Base-by-base conservation (phyloP, 768 basidiomycete genomes). In the Russula griseocarnosa region DNA sequence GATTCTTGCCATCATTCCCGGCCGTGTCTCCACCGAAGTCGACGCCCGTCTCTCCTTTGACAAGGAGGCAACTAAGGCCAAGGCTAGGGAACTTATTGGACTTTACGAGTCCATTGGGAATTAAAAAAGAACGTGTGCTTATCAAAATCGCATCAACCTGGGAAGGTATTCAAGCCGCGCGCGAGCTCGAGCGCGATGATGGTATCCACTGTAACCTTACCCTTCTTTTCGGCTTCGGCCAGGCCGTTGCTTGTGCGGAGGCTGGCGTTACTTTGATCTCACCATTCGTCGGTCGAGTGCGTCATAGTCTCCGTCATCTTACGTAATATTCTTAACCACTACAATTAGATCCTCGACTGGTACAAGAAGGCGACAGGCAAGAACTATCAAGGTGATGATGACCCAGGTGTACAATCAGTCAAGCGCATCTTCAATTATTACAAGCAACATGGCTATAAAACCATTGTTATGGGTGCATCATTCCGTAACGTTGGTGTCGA, bases 131-230 rank as follows among this genome's bases (percentile, higher is more conserved):
- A 49, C 92, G 97, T 67, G 81, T 99, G 67, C 82, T 99, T 70
- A 98, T 99, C 86, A 99, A 99, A 82, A 98, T 99, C 73, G 97
- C 96, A 34, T 96, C 97, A 46, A 95, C 95, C 54, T 99, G 93
- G 92, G 97, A 98, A 79, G 97, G 97, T 78, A 99, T 99, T 79
- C 96, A 99, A 77, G 97, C 97, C 64, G 97, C 97, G 42, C 87
- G 94, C 67, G 88, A 95, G 77, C 88, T 99, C 69, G 97, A 99
- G 81, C 76, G 83, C 66, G 90, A 96, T 70, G 86, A 97, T 63
- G 83, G 82, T 67, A 98, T 99, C 77, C 95, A 96, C 86, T 98
- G 94, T 83, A 98, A 99, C 81, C 86, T 99, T 69, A 99, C 97
- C 56, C 89, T 99, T 70, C 87, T 98, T 69, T 99, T 99, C 80